A percentile compares a stretch with the other conserved stretches of the same genome.
These are phyloP conservation scores for Backusella westeae DNA, from an alignment of 192 early-diverging fungal species.

Conservation along the genomic window DNA sequence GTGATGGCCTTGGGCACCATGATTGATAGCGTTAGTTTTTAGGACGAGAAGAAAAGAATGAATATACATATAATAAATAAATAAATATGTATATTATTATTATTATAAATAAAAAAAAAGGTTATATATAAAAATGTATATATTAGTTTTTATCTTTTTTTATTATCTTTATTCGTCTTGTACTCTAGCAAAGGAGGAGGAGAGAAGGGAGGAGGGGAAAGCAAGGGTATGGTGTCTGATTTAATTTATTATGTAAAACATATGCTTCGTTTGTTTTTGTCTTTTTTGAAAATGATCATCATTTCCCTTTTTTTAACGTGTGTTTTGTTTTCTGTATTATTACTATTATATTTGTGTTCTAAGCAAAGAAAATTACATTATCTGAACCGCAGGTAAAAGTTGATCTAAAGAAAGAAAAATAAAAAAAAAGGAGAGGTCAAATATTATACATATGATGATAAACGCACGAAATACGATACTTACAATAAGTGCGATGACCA, in stretches of 20 bases:
- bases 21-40: constrained; percentile 75
- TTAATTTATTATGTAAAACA: constrained; percentile 3
- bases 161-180: neutral
- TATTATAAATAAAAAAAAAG: neutral
- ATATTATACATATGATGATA: constrained; percentile 1
- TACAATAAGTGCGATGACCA: constrained; percentile 57
- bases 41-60: constrained; percentile 15
- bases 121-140: constrained; percentile 2
- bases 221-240: neutral
- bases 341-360: neutral
- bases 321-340: neutral
- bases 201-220: neutral
- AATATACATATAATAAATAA: neutral
- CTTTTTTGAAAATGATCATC: neutral
- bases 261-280: constrained; percentile 4
- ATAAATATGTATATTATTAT: neutral
- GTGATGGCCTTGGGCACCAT: constrained; percentile 93
- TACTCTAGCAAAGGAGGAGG: neutral
- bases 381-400: constrained; percentile 34
- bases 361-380: constrained; percentile 4
- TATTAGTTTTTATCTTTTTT: neutral
- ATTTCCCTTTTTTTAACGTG: neutral
- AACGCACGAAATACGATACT: constrained; percentile 2
- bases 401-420: constrained; percentile 21
- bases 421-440: neutral